phyloP scores from a whole-genome alignment of 2,329 filamentous ascomycete genomes.

The Xylariaceae sp. region DNA sequence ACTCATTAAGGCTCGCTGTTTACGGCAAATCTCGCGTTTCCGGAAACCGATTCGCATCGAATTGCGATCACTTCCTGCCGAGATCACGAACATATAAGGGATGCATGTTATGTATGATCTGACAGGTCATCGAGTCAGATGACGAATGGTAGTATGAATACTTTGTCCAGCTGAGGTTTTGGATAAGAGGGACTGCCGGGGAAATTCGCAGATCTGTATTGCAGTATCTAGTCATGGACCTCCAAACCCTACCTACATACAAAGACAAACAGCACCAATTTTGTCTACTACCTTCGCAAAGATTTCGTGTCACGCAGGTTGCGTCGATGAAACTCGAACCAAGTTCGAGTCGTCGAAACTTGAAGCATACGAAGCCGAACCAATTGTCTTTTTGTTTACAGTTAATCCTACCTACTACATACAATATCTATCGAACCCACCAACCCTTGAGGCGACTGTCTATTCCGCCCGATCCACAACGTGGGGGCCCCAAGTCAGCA shows the following conservation, averaged over 20 bases:
- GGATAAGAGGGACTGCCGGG: neutral
- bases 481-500: constrained; percentile 23
- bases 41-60: constrained; percentile 27
- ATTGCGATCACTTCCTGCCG: constrained; percentile 16
- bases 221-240: neutral
- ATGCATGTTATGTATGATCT: neutral
- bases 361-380: constrained; percentile 29
- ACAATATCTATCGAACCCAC: too few relatives aligned
- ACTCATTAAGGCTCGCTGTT: constrained; percentile 23
- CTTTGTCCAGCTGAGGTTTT: too few relatives aligned
- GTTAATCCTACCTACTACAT: constrained; percentile 1
- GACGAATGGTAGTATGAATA: constrained; percentile 4
- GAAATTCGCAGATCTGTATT: neutral
- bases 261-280: constrained; percentile 2
- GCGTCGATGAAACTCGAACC: constrained; percentile 34
- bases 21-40: constrained; percentile 31
- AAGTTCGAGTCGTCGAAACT: constrained; percentile 29
- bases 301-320: constrained; percentile 29
- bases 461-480: constrained; percentile 4
- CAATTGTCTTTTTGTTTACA: neutral
- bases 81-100: constrained; percentile 10
- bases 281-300: constrained; percentile 16
- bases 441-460: neutral
- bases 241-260: neutral
- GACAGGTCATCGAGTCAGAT: constrained; percentile 8